Base-by-base conservation (phyloP, 495 filamentous ascomycete genomes). In the Venustampulla echinocandica region DNA sequence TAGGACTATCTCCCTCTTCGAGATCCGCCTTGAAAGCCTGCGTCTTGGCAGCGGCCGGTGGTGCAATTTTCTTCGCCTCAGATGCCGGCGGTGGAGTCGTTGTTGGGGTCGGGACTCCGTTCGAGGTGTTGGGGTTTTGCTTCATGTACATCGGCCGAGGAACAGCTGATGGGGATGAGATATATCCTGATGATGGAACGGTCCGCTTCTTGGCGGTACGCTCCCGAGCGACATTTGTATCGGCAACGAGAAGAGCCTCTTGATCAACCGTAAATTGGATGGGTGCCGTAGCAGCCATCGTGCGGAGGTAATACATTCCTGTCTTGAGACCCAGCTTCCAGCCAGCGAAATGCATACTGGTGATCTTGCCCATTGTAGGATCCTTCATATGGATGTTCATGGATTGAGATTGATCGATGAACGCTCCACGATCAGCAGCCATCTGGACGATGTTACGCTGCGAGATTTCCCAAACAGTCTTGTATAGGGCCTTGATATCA, bases 231-330 rank as follows among this genome's bases (percentile, higher is more conserved):
- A 93, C 74, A 50, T 82, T 85, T 46, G 84, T 88, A 64, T 98
- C 93, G 37, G 75, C 76, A 14, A 95, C 87, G 69, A 85, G 84
- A 51, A 98, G 85, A 37, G 85, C 81, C 66, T 95, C 88, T 70
- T 98, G 92, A 69, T 98, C 92, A 57, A 98, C 92, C 4, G 92
- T 98, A 71, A 98, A 98, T 68, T 98, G 92, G 57, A 98, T 98
- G 44, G 92, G 92, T 32, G 89, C 87, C 3, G 87, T 87, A 15
- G 92, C 92, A 45, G 92, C 92, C 81, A 93, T 93, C 32, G 92
- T 98, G 57, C 92, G 89, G 54, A 98, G 82, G 66, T 98, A 98
- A 80, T 98, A 98, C 93, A 98, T 97, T 68, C 92, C 92, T 10
- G 92, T 98, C 81, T 98, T 98, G 49, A 98, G 77, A 58, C 92